Evolutionary conservation across 352 stramenopile species (phyloP).

Genomic region (Elongisporangium prolatum): DNA sequence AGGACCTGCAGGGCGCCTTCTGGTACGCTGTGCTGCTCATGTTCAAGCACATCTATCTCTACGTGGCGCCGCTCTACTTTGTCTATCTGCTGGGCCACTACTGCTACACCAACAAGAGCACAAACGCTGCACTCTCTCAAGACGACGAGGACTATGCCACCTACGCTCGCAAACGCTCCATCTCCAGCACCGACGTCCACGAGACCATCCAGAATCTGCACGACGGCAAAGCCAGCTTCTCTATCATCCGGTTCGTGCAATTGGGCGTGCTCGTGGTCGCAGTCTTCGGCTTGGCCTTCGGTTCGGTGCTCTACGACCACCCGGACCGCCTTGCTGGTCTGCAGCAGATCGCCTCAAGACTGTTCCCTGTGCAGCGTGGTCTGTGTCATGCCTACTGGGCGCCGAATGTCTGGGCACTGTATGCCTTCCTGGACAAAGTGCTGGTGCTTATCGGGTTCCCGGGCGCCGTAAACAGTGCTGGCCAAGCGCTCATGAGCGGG

Average conservation of each 20-base stretch:
- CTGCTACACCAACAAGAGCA: conserved; percentile 56
- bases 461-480: conserved; percentile 13
- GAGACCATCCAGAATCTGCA: conserved; percentile 61
- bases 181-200: conserved; percentile 66
- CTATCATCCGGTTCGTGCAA: conserved; percentile 61
- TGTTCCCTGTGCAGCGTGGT: conserved; percentile 97
- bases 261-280: conserved; percentile 83
- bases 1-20: conserved; percentile 84
- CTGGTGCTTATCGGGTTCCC: conserved; percentile 45
- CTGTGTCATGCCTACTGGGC: conserved; percentile 99
- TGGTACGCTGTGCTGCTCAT: conserved; percentile 93
- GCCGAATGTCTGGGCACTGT: conserved; percentile 97
- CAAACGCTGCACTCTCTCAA: conserved; percentile 5
- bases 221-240: conserved; percentile 54
- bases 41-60: conserved; percentile 98
- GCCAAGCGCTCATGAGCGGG: conserved; percentile 74
- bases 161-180: conserved; percentile 45
- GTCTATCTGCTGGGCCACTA: conserved; percentile 93
- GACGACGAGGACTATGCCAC: conserved; percentile 14
- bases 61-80: conserved; percentile 94
- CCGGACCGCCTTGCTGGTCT: conserved; percentile 43
- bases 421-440: conserved; percentile 88
- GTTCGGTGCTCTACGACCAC: conserved; percentile 52
- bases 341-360: conserved; percentile 87
- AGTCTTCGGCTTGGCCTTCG: conserved; percentile 83